phyloP scores from a whole-genome alignment of 306 rosid species.

The Corylus heterophylla region DNA sequence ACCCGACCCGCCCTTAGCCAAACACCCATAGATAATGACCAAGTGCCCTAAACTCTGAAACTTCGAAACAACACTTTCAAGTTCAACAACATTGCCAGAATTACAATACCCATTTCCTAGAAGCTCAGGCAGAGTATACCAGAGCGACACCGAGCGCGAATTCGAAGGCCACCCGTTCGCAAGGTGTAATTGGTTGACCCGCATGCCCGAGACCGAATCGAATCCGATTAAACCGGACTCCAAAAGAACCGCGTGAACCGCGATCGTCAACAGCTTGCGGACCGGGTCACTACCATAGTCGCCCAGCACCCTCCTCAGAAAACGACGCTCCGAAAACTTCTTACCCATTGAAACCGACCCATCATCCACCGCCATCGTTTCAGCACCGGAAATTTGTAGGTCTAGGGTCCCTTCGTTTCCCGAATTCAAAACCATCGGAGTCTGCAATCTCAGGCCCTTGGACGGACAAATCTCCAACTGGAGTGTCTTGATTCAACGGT shows the following conservation, averaged over 20 bases:
- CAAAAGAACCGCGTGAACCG: constrained; percentile 63
- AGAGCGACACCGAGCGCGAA: constrained; percentile 43
- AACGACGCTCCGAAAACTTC: constrained; percentile 42
- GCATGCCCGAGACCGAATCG: constrained; percentile 41
- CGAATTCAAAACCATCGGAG: constrained; percentile 3
- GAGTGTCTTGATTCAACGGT: not conserved
- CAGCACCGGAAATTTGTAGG: constrained; percentile 1
- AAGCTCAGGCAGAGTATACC: constrained; percentile 65
- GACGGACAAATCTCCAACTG: not conserved
- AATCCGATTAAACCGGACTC: constrained; percentile 71
- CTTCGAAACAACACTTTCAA: constrained; percentile 47
- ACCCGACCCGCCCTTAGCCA: constrained; percentile 43
- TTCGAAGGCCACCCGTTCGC: constrained; percentile 40
- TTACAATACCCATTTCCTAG: constrained; percentile 22
- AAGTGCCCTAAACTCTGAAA: constrained; percentile 47
- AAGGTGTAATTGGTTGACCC: constrained; percentile 27
- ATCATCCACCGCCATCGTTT: constrained; percentile 33
- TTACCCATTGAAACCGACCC: constrained; percentile 33
- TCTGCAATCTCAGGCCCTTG: constrained; percentile 1
- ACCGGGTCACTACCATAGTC: constrained; percentile 28
- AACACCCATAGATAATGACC: constrained; percentile 63
- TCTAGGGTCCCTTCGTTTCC: constrained; percentile 11
- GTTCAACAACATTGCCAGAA: not conserved
- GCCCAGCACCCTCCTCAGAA: constrained; percentile 49
- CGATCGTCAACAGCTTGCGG: constrained; percentile 46